Percentiles rank a stretch among this genome's conserved stretches.
phyloP scores from a whole-genome alignment of 176 grass and related monocot species.

The Sorghum bicolor region Sorghum_bicolor_NCBIv3 NC_012875.2:11448001-11448500 shows the following conservation, averaged over 20 bases:
- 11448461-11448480: not conserved
- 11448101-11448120: not conserved
- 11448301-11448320: not conserved
- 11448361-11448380: not conserved
- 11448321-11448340: not conserved
- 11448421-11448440: not conserved
- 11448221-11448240: not conserved
- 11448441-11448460: not conserved
- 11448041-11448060: not conserved
- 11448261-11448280: not conserved
- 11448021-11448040: not conserved
- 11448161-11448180: not conserved
- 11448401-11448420: not conserved
- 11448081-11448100: not conserved
- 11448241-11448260: not conserved
- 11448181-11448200: not conserved
- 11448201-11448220: not conserved
- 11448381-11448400: not conserved
- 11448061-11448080: not conserved
- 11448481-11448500: not conserved
- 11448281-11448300: not conserved
- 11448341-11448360: not conserved
- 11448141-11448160: not conserved
- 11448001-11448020: not conserved
- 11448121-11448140: not conserved